Conservation (phyloP, 306 rosid genomes). For the Clitoria ternatea region DNA sequence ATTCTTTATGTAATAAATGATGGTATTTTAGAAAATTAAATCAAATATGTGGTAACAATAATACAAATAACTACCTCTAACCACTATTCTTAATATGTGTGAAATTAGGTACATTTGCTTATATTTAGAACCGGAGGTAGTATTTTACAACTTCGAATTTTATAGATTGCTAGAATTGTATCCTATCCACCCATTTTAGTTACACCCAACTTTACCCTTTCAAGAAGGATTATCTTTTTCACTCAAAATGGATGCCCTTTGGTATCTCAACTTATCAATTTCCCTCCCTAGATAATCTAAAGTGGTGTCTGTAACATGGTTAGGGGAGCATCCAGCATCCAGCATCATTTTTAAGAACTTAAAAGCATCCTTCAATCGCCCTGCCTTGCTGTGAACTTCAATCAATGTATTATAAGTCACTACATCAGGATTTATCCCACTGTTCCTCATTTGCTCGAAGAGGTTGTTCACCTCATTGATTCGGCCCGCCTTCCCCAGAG, state of each 20-base stretch:
- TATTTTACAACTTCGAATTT: slow-evolving; percentile 1
- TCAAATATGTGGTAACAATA: too few species aligned
- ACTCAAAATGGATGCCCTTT: slow-evolving; percentile 61
- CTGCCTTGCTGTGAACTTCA: slow-evolving; percentile 91
- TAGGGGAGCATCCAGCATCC: slow-evolving; percentile 81
- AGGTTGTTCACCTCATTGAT: slow-evolving; percentile 68
- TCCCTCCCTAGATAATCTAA: slow-evolving; percentile 85
- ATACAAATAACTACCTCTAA: too few species aligned
- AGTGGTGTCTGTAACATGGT: slow-evolving; percentile 87
- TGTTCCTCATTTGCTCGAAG: slow-evolving; percentile 71
- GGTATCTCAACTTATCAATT: slow-evolving; percentile 69
- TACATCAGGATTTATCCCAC: slow-evolving; percentile 84
- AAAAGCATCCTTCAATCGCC: slow-evolving; percentile 75
- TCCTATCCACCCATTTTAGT: not conserved
- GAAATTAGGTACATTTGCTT: too few species aligned
- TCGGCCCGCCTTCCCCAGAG: slow-evolving; percentile 80
- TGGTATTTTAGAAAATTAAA: too few species aligned
- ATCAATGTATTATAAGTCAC: slow-evolving; percentile 83
- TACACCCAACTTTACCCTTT: not conserved
- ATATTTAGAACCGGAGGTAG: too few species aligned
- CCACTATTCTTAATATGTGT: too few species aligned
- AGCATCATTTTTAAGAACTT: slow-evolving; percentile 83
- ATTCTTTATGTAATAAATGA: too few species aligned
- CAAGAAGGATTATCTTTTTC: slow-evolving; percentile 46
- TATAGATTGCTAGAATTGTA: not conserved